A percentile compares a stretch with the other conserved stretches of the same genome.
Conservation (phyloP, 352 stramenopile genomes). For the Bremia lactucae region DNA sequence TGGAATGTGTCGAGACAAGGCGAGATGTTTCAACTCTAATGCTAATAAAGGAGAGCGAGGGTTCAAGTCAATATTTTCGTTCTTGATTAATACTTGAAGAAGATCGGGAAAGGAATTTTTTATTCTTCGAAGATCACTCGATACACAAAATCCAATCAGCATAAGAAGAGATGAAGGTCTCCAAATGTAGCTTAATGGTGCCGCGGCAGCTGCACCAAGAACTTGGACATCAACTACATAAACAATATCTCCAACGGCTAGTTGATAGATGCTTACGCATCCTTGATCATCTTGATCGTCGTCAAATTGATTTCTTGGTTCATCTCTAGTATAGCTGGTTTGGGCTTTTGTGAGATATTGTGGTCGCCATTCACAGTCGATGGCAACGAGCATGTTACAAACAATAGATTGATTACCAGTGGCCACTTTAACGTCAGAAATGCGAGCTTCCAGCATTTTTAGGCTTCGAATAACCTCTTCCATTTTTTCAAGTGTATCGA, state of each 20-base stretch:
- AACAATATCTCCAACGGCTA: slow-evolving; percentile 28
- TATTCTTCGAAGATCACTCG: slow-evolving; percentile 38
- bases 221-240: slow-evolving; percentile 54
- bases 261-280: slow-evolving; percentile 47
- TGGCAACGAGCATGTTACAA: slow-evolving; percentile 26
- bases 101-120: slow-evolving; percentile 39
- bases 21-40: slow-evolving; percentile 45
- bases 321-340: background rate
- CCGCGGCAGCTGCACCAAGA: slow-evolving; percentile 24
- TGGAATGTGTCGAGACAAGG: slow-evolving; percentile 34
- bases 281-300: slow-evolving; percentile 10
- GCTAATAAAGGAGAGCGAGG: slow-evolving; percentile 10
- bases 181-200: slow-evolving; percentile 34
- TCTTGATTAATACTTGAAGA: background rate
- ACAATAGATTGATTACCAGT: slow-evolving; percentile 4
- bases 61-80: background rate
- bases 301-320: slow-evolving; percentile 1
- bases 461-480: slow-evolving; percentile 17
- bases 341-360: slow-evolving; percentile 26
- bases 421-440: background rate
- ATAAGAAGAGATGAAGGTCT: slow-evolving; percentile 19
- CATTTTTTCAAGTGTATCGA: slow-evolving; percentile 17
- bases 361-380: slow-evolving; percentile 61
- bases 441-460: slow-evolving; percentile 1
- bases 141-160: slow-evolving; percentile 46